Base-by-base conservation (phyloP, 306 rosid genomes). In the Acacia melanoxylon region DNA sequence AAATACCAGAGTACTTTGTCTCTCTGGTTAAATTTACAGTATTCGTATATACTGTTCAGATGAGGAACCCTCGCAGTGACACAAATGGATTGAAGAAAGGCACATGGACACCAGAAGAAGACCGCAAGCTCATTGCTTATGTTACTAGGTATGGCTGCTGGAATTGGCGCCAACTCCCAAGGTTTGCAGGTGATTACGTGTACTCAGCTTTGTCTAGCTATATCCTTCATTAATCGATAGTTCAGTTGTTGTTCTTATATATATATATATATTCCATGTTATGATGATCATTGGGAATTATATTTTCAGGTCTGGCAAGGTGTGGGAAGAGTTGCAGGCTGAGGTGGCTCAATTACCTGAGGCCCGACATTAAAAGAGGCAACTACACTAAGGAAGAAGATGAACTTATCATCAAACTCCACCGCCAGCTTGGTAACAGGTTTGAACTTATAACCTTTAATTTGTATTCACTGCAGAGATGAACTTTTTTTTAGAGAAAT, bases 131-230 rank as follows among this genome's bases (percentile, higher is more conserved):
- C 52, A 83, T 77, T 75, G 98, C 97, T 79, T 94, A 92, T 88
- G 91, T 94, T 4, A 89, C 92, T 24, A 85, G 91, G 40, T 92
- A 94, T 76, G 98, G 98, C 40, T 77, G 82, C 68, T 92, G 97
- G 97, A 94, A 94, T 83, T 94, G 98, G 98, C 98, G 98, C 15
- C 97, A 92, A 75, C 91, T 92, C 5, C 98, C 98, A 72, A 90
- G 73, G 76, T 94, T 90, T 88, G 97, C 98, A 72, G 98, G 98
- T 93, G 41, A 49, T 49, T 49, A 14, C 56, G 41, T 37, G 41
- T 37, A 5, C 8, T 49, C 56, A 48, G 5, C 52, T 48, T 48
- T 48, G 52, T 14, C 52, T 37, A 37, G 41, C 41, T 37, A 37
- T 48, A 19, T 12, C 52, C 52, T 14, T 48, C 15, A 14, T 16